Evolutionary conservation across 257 asterid species (phyloP).

Genomic region (Datura wrightii): DNA sequence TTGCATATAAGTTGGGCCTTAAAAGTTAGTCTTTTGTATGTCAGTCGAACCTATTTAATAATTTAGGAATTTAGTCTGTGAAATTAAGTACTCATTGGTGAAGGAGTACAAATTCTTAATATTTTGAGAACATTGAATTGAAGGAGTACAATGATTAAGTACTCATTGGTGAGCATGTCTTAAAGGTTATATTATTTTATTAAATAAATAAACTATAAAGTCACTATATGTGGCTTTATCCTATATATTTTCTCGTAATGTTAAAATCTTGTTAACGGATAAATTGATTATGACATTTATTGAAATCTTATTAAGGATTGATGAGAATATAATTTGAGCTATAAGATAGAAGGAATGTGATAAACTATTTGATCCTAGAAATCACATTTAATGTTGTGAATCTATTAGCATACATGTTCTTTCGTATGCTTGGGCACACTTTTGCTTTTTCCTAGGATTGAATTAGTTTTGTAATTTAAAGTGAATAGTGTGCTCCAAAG

Average conservation of each 20-base stretch:
- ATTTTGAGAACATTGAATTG: too few species aligned
- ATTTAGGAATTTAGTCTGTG: too few species aligned
- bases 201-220: background rate
- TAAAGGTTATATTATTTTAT: background rate
- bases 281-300: background rate
- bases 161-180: background rate
- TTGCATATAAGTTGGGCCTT: too few species aligned
- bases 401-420: background rate
- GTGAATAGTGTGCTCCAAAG: background rate
- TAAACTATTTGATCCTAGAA: background rate
- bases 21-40: too few species aligned
- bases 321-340: background rate
- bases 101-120: too few species aligned
- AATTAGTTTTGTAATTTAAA: background rate
- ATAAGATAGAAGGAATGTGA: background rate
- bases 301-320: background rate
- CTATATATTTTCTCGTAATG: background rate
- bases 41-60: too few species aligned
- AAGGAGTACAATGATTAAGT: too few species aligned
- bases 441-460: background rate
- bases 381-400: background rate
- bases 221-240: background rate
- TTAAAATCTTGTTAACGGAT: background rate
- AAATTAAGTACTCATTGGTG: too few species aligned
- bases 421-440: background rate